These are phyloP conservation scores for Zostera marina DNA, from an alignment of 116 monocot genomes.

Conservation along the genomic window DNA sequence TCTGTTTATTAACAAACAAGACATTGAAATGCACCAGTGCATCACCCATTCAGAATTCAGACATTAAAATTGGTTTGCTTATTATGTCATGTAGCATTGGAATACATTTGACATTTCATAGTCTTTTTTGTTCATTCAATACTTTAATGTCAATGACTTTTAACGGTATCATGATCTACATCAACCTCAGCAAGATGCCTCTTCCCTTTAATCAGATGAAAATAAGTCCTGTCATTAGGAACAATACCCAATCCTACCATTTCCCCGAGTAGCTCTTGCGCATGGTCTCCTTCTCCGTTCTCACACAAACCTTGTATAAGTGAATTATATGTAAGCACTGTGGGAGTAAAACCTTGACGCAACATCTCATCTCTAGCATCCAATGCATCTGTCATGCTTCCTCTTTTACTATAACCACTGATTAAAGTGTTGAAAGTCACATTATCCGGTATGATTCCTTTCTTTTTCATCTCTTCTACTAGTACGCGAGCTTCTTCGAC, in stretches of 20 bases:
- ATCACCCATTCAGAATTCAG: too few species aligned
- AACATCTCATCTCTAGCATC: slow-evolving; percentile 51
- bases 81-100: too few species aligned
- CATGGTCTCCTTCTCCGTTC: slow-evolving; percentile 44
- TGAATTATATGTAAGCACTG: slow-evolving; percentile 68
- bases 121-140: too few species aligned
- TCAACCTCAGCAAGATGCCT: too few species aligned
- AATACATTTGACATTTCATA: too few species aligned
- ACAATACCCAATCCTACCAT: slow-evolving; percentile 51
- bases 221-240: slow-evolving; percentile 66
- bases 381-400: slow-evolving; percentile 48
- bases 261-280: slow-evolving; percentile 55
- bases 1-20: too few species aligned
- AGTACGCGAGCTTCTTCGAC: slow-evolving; percentile 46
- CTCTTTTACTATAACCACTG: slow-evolving; percentile 72
- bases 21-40: too few species aligned
- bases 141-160: too few species aligned
- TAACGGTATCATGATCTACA: too few species aligned
- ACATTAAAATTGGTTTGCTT: too few species aligned
- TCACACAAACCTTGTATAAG: slow-evolving; percentile 61
- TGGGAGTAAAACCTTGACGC: slow-evolving; percentile 55
- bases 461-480: slow-evolving; percentile 51
- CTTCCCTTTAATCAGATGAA: slow-evolving; percentile 38
- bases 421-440: slow-evolving; percentile 83
- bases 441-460: slow-evolving; percentile 63